Evolutionary conservation across 1,284 basidiomycete species (phyloP), one percentile per base, ranked within the genome.

Genomic region (Leccinum pseudoinsigne): DNA sequence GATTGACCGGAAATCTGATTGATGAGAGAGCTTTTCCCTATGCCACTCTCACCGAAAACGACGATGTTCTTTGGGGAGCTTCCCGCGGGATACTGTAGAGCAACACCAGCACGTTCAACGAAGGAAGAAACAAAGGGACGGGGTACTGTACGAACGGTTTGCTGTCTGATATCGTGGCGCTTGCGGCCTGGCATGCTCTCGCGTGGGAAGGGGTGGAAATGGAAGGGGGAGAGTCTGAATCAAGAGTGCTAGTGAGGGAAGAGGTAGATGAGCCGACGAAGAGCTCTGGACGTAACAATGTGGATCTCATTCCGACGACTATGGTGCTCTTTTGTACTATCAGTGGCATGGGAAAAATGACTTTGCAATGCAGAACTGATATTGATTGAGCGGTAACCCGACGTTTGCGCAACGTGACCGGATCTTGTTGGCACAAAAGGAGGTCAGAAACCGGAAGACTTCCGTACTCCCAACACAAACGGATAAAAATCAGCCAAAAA

Each of bases 1-100:
- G 71, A 70, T 73, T 65, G 72, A 63, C 74, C 70, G 62, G 72
- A 73, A 50, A 75, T 70, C 63, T 71, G 62, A 60, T 74, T 75
- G 55, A 75, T 67, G 59, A 73, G 59, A 60, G 71, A 75, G 62
- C 73, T 72, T 59, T 73, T 76, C 34, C 73, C 72, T 47, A 71
- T 69, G 3, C 71, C 71, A 36, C 63, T 64, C 65, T 72, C 74
- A 31, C 74, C 72, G n/a, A 73, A 73, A 55, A 74, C 64, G 57
- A 73, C 65, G 18, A 76, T 42, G 63, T 76, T 74, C 57, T 62
- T 73, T 5, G 58, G 34, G 28, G 62, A 42, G 38, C 42, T 55
- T 60, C 31, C 21, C 36, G 60, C 9, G 62, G 55, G 53, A 7
- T 61, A 60, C 64, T 71, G 58, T 11, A 21, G 23, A 55, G 5